These are phyloP conservation scores for Zizania palustris DNA, from an alignment of 202 grass and related monocot species.

Conservation along the genomic window DNA sequence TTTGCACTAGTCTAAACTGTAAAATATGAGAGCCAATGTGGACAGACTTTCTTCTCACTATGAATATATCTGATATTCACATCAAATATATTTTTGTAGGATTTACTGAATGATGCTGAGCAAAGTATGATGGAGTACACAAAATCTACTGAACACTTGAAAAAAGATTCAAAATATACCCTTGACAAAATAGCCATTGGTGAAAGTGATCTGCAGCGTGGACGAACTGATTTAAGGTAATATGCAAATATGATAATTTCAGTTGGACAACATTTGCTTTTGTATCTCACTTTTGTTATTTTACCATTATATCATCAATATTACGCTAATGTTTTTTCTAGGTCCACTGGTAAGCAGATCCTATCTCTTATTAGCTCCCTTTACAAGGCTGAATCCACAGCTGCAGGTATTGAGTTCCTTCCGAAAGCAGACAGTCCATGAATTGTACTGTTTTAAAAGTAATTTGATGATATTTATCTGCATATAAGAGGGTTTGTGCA, in stretches of 20 bases:
- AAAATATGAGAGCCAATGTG: constrained; percentile 11
- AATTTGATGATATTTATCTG: constrained; percentile 17
- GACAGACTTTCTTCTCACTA: constrained; percentile 2
- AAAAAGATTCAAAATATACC: constrained; percentile 77
- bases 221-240: constrained; percentile 73
- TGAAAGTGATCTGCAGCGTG: constrained; percentile 86
- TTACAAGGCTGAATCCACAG: constrained; percentile 80
- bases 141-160: constrained; percentile 64
- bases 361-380: constrained; percentile 76
- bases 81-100: constrained; percentile 41
- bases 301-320: constrained; percentile 18
- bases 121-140: constrained; percentile 73
- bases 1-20: constrained; percentile 21
- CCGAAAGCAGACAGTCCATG: constrained; percentile 13
- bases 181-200: constrained; percentile 70
- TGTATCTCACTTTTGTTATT: neutral
- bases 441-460: neutral
- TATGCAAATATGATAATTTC: neutral
- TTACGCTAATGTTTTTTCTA: constrained; percentile 38
- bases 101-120: constrained; percentile 79
- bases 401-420: constrained; percentile 58
- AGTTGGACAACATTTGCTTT: neutral
- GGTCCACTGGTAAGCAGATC: constrained; percentile 87
- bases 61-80: constrained; percentile 1
- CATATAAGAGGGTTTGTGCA: neutral